Conservation (phyloP, 345 rosid genomes). For the Salix viminalis region DNA sequence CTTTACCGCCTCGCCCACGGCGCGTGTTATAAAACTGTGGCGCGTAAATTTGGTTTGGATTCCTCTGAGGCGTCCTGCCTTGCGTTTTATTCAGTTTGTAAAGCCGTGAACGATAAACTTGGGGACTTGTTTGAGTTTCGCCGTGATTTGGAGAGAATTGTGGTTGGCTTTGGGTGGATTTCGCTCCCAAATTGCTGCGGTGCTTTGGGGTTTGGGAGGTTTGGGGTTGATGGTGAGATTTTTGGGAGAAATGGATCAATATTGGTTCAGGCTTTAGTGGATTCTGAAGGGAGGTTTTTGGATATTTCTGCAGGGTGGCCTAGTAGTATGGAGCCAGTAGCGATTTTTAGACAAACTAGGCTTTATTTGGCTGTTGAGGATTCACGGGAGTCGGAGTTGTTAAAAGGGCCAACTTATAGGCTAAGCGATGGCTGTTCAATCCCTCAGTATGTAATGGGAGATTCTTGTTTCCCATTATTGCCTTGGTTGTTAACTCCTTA, state of each 20-base stretch:
- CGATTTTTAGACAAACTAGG: slow-evolving; percentile 47
- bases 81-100: slow-evolving; percentile 58
- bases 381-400: slow-evolving; percentile 40
- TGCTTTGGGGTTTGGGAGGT: slow-evolving; percentile 56
- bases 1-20: slow-evolving; percentile 75
- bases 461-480: slow-evolving; percentile 59
- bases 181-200: slow-evolving; percentile 75
- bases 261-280: slow-evolving; percentile 76
- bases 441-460: slow-evolving; percentile 61
- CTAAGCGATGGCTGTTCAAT: slow-evolving; percentile 42
- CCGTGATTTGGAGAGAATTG: slow-evolving; percentile 33
- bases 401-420: slow-evolving; percentile 41
- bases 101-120: slow-evolving; percentile 43
- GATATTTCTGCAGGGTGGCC: slow-evolving; percentile 93
- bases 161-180: slow-evolving; percentile 50
- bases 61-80: slow-evolving; percentile 51
- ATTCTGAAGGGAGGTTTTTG: slow-evolving; percentile 55
- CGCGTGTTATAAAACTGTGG: slow-evolving; percentile 46
- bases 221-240: slow-evolving; percentile 43
- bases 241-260: slow-evolving; percentile 44
- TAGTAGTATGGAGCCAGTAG: slow-evolving; percentile 38
- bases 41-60: slow-evolving; percentile 43
- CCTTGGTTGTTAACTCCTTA: slow-evolving; percentile 81
- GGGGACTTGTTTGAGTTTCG: slow-evolving; percentile 35
- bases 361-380: slow-evolving; percentile 43